These are phyloP conservation scores for Triadica sebifera DNA, from an alignment of 345 rosid species.

Conservation along the genomic window DNA sequence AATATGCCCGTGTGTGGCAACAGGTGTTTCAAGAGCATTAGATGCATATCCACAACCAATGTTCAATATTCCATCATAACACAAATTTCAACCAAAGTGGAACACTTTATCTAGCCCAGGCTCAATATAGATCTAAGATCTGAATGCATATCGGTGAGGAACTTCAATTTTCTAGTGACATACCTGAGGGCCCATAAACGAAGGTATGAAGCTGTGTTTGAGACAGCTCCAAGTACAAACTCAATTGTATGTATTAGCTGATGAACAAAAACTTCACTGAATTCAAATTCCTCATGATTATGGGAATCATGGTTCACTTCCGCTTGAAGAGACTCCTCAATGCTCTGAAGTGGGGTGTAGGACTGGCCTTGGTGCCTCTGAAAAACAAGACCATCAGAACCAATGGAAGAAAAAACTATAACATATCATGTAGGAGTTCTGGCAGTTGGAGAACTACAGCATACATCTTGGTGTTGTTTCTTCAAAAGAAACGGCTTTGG, in stretches of 20 bases:
- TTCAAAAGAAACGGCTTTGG: slow-evolving; percentile 94
- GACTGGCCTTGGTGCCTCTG: slow-evolving; percentile 89
- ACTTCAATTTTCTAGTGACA: slow-evolving; percentile 4
- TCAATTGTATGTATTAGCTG: slow-evolving; percentile 97
- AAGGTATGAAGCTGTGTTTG: slow-evolving; percentile 97
- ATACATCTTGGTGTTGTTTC: slow-evolving; percentile 75
- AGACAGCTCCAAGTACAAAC: slow-evolving; percentile 97
- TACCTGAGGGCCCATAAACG: slow-evolving; percentile 98
- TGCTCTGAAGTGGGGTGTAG: slow-evolving; percentile 52
- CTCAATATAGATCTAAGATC: neutral
- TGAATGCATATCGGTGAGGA: neutral
- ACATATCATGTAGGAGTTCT: neutral
- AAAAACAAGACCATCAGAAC: slow-evolving; percentile 25
- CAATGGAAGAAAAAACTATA: neutral
- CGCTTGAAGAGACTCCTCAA: slow-evolving; percentile 71
- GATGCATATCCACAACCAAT: slow-evolving; percentile 1
- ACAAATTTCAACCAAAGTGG: slow-evolving; percentile 2
- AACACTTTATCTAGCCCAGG: neutral
- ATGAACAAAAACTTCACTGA: slow-evolving; percentile 93
- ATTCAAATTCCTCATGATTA: slow-evolving; percentile 86
- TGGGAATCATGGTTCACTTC: slow-evolving; percentile 59
- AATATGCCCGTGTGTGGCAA: neutral
- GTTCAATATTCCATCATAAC: neutral
- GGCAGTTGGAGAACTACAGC: slow-evolving; percentile 16
- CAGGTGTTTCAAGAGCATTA: neutral